Percentiles rank a stretch among this genome's conserved stretches.
Conservation (phyloP, 352 stramenopile species). For the Phytophthora chlamydospora region DNA sequence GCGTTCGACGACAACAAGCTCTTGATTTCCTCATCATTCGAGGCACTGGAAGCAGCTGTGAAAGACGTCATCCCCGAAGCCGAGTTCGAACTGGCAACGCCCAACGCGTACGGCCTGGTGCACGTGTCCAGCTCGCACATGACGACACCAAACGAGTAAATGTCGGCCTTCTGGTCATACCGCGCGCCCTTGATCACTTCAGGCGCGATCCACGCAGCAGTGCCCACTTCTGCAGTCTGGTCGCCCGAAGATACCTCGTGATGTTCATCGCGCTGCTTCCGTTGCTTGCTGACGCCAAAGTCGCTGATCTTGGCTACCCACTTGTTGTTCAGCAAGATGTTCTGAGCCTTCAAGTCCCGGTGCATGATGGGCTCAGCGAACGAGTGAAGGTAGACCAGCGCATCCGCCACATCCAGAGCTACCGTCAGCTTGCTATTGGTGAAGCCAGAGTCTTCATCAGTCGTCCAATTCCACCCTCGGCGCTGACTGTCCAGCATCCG, state of each 20-base stretch:
- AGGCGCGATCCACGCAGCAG: conserved; percentile 59
- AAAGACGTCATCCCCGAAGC: conserved; percentile 39
- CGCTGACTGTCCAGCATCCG: conserved; percentile 35
- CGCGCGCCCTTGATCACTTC: conserved; percentile 55
- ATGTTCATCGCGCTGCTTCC: conserved; percentile 20
- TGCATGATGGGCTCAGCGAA: conserved; percentile 53
- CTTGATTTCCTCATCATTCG: conserved; percentile 21
- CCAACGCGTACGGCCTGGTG: conserved; percentile 45
- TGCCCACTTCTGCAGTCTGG: conserved; percentile 58
- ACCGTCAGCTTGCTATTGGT: conserved; percentile 39
- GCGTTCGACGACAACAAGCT: conserved; percentile 43
- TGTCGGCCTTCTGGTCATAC: conserved; percentile 57
- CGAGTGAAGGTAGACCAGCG: conserved; percentile 50
- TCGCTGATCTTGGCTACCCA: conserved; percentile 62
- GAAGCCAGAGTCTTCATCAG: conserved; percentile 28
- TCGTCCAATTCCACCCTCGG: conserved; percentile 41
- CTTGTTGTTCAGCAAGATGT: conserved; percentile 56
- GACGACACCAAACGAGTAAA: conserved; percentile 66
- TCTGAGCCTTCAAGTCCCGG: conserved; percentile 65
- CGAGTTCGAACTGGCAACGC: conserved; percentile 23
- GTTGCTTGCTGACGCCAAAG: conserved; percentile 60
- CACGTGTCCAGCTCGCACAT: conserved; percentile 62
- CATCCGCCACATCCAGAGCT: conserved; percentile 44
- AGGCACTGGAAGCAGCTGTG: conserved; percentile 10
- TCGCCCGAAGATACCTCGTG: conserved; percentile 25